Percentiles rank a stretch among this genome's conserved stretches.
Conservation (phyloP, 257 asterid species). For the Verbascum thapsus region DNA sequence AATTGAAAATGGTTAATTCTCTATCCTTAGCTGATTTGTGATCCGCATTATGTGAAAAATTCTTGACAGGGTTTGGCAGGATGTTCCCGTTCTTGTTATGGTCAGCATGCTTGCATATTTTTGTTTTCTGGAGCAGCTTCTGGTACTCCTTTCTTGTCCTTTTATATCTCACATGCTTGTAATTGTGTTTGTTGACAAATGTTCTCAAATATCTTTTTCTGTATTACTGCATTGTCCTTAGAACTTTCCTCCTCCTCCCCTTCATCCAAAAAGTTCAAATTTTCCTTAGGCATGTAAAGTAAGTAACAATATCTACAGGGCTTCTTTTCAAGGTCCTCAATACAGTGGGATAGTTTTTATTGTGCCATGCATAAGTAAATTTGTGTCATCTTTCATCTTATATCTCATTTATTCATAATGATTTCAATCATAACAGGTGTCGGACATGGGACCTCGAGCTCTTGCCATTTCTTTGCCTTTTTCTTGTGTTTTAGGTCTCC, state of each 20-base stretch:
- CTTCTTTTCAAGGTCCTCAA: background rate
- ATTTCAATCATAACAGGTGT: slow-evolving; percentile 52
- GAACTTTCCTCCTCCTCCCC: background rate
- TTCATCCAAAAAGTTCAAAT: background rate
- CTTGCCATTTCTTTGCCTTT: slow-evolving; percentile 95
- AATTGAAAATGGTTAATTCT: slow-evolving; percentile 9
- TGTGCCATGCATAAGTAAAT: slow-evolving; percentile 6
- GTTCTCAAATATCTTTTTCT: slow-evolving; percentile 11
- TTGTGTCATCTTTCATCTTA: background rate
- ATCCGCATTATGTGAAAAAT: slow-evolving; percentile 21
- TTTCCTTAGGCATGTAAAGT: slow-evolving; percentile 19
- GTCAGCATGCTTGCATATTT: slow-evolving; percentile 98
- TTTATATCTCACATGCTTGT: background rate
- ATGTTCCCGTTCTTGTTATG: slow-evolving; percentile 93
- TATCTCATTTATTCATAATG: background rate
- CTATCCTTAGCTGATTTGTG: background rate
- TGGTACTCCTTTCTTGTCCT: slow-evolving; percentile 54
- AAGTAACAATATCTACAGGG: background rate
- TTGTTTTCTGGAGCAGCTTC: slow-evolving; percentile 97
- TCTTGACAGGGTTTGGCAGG: slow-evolving; percentile 85
- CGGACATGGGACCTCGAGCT: slow-evolving; percentile 88
- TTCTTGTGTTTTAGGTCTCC: slow-evolving; percentile 83
- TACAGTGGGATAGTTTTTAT: background rate
- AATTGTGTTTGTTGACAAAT: slow-evolving; percentile 20
- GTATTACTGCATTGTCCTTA: slow-evolving; percentile 3